Conservation (phyloP, 306 rosid genomes). For the Psophocarpus tetragonolobus region DNA sequence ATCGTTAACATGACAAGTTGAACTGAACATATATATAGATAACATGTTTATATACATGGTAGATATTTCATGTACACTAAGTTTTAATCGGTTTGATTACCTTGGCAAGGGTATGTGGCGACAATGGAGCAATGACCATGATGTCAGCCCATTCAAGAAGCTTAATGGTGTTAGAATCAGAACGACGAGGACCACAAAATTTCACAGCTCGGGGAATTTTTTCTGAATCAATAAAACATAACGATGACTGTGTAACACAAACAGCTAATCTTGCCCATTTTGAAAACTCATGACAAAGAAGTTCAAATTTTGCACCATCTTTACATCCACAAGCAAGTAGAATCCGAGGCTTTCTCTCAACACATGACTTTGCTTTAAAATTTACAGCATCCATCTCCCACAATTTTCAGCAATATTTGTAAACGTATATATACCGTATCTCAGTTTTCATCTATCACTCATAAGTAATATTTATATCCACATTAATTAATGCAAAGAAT, state of each 20-base stretch:
- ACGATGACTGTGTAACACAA: slow-evolving; percentile 58
- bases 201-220: slow-evolving; percentile 33
- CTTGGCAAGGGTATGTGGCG: slow-evolving; percentile 90
- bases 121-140: slow-evolving; percentile 84
- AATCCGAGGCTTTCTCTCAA: slow-evolving; percentile 65
- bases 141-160: slow-evolving; percentile 87
- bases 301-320: slow-evolving; percentile 63
- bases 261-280: slow-evolving; percentile 78
- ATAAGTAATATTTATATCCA: too few species aligned
- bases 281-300: slow-evolving; percentile 53
- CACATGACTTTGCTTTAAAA: slow-evolving; percentile 30
- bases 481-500: too few species aligned
- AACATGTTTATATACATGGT: neutral
- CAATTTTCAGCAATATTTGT: slow-evolving; percentile 17
- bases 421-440: neutral
- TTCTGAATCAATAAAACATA: slow-evolving; percentile 54
- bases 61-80: too few species aligned
- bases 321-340: slow-evolving; percentile 81
- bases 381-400: slow-evolving; percentile 48
- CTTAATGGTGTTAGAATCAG: slow-evolving; percentile 10
- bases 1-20: too few species aligned
- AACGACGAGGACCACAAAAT: neutral
- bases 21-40: neutral
- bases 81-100: slow-evolving; percentile 45
- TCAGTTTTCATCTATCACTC: too few species aligned